Evolutionary conservation across 345 rosid species (phyloP), one percentile per base, ranked within the genome.

Genomic region (Bruguiera gymnorhiza): DNA sequence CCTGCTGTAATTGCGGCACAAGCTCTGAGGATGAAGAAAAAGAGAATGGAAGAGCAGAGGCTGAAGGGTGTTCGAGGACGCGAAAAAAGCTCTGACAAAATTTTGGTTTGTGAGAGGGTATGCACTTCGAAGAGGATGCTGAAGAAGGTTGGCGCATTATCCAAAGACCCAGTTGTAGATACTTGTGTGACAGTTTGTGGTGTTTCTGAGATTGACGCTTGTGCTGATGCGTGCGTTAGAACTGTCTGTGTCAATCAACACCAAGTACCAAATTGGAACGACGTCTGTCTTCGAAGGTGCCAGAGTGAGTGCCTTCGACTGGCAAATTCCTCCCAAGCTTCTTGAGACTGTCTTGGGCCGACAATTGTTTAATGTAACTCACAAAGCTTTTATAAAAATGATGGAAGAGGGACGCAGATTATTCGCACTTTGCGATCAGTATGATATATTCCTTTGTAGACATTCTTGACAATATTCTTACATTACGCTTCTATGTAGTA

Each of bases 141-240:
- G n/a, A 91, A 91, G 39, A 91, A 87, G 83, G 92, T 91, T 1
- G 95, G 93, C 5, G 88, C 93, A 3, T 82, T 91, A 66, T 87
- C 93, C 4, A 91, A 89, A 75, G 97, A 91, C 76, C 95, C 93
- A 0, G 87, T 80, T 59, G 82, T 84, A 0, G 92, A 87, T 57
- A 89, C 96, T 66, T 89, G 96, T 68, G 95, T 87, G 21, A 91
- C 97, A 2, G 96, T 91, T 55, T 91, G 97, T 48, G 95, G 97
- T 2, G 97, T 89, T 36, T 91, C 96, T 31, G 93, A 89, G 81
- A 86, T 91, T 1, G 97, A 91, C 69, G 97, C 95, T 50, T 91
- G 97, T 74, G 82, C 95, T 21, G 97, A 91, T 81, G 97, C 97
- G 6, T 89, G 97, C 32, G 89, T 90, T 13, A 82, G 96, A 51